Evolutionary conservation across 495 filamentous ascomycete species (phyloP), one percentile per base, ranked within the genome.

Genomic region (Hypoxylon subgilvum): DNA sequence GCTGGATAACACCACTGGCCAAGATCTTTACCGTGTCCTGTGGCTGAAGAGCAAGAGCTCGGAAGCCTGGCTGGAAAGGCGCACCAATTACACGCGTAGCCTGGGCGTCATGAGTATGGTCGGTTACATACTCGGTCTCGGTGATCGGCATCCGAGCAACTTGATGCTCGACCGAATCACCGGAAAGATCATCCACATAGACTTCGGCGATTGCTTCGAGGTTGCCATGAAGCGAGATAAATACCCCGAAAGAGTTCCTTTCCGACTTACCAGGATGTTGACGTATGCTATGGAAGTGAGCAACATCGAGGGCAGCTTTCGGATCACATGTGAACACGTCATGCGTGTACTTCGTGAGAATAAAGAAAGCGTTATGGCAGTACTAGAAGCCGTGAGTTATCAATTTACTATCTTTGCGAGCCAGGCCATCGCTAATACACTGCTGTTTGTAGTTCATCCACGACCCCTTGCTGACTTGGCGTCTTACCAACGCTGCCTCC

Each of bases 91-190:
- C 76, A 97, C 95, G 31, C 88, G 94, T 48, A 97, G 94, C 10
- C 82, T 97, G 10, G 94, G 90, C 60, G 95, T 97, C 52, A 99
- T 97, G 94, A 96, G 92, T n/a, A 99, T 99, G 93, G 94, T 97
- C 6, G 94, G 94, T 49, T 97, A 99, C 68, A 96, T 99, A 66
- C 88, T 99, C 34, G 94, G 94, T 58, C 81, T 99, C 35, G 94
- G 94, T 23, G 94, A 99, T 71, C 86, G 94, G 25, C 94, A 99
- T 75, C 94, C 94, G 22, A 96, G 91, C 46, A 99, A 99, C 67
- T 79, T 99, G 67, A 92, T 99, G 85, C 84, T 99, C 22, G 94
- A 97, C 74, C 86, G 90, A 17, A 86, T 94, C 57, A 99, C 92
- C 4, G 94, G 94, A 63, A 95, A 91, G 72, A 91, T 99, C 49